phyloP scores from a whole-genome alignment of 78 protist species.

The Dictyostelium discoideum region DNA sequence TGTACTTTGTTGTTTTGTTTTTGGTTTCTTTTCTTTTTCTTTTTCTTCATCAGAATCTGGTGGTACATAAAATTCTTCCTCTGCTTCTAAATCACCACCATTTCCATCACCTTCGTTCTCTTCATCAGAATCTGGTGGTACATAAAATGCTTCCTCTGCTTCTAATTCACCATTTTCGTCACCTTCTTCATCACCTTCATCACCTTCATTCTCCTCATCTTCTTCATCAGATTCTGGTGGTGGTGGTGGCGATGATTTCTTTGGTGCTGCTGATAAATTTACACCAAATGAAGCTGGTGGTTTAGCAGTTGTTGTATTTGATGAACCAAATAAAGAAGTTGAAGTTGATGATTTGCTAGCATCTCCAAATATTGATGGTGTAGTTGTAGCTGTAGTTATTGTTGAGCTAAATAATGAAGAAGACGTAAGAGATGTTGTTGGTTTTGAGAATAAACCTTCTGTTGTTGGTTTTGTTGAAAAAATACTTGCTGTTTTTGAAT shows the following conservation, averaged over 20 bases:
- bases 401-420: not conserved
- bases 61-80: not conserved
- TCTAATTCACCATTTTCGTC: not conserved
- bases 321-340: not conserved
- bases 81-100: not conserved
- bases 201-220: not conserved
- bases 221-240: not conserved
- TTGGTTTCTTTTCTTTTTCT: not conserved
- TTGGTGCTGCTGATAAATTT: not conserved
- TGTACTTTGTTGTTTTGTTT: not conserved
- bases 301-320: not conserved
- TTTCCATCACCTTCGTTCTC: not conserved
- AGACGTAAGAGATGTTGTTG: not conserved
- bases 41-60: not conserved
- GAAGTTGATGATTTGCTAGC: not conserved
- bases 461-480: not conserved
- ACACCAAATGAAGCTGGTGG: not conserved
- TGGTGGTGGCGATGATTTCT: not conserved
- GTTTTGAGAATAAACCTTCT: constrained; percentile 11
- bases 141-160: not conserved
- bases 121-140: not conserved
- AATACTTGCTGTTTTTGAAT: not conserved
- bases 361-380: not conserved
- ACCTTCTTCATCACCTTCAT: not conserved
- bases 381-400: not conserved